phyloP scores from a whole-genome alignment of 805 yeast genomes.

The Nakazawaea wyomingensis region DNA sequence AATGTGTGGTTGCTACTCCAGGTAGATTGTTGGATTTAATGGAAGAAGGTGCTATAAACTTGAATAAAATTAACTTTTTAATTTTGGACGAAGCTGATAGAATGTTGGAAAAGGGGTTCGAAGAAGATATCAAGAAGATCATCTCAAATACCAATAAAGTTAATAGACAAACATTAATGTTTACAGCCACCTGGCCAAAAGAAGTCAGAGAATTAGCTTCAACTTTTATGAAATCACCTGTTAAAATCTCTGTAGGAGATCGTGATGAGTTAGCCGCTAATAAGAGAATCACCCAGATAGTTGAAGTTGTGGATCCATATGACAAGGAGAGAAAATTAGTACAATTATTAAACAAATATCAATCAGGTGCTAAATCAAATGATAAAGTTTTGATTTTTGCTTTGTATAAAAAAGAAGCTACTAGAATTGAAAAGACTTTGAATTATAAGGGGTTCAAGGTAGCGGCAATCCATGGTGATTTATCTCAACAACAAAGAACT shows the following conservation, averaged over 20 bases:
- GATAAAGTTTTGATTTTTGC: slow-evolving; percentile 92
- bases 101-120: slow-evolving; percentile 97
- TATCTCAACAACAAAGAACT: slow-evolving; percentile 88
- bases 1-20: slow-evolving; percentile 95
- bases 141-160: slow-evolving; percentile 33
- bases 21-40: slow-evolving; percentile 90
- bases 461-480: slow-evolving; percentile 95
- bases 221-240: slow-evolving; percentile 79
- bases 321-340: slow-evolving; percentile 75
- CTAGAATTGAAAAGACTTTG: slow-evolving; percentile 77
- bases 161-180: slow-evolving; percentile 89
- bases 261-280: slow-evolving; percentile 93
- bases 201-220: slow-evolving; percentile 91
- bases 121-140: slow-evolving; percentile 87
- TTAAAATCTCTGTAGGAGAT: slow-evolving; percentile 88
- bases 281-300: slow-evolving; percentile 87
- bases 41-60: slow-evolving; percentile 78
- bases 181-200: slow-evolving; percentile 99
- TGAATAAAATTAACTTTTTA: slow-evolving; percentile 64
- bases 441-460: slow-evolving; percentile 70
- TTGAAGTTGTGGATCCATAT: slow-evolving; percentile 83
- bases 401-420: slow-evolving; percentile 92
- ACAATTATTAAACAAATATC: slow-evolving; percentile 69
- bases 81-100: slow-evolving; percentile 98
- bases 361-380: slow-evolving; percentile 52